These are phyloP conservation scores for Collybia sordida DNA, from an alignment of 768 basidiomycete species.

Conservation along the genomic window DNA sequence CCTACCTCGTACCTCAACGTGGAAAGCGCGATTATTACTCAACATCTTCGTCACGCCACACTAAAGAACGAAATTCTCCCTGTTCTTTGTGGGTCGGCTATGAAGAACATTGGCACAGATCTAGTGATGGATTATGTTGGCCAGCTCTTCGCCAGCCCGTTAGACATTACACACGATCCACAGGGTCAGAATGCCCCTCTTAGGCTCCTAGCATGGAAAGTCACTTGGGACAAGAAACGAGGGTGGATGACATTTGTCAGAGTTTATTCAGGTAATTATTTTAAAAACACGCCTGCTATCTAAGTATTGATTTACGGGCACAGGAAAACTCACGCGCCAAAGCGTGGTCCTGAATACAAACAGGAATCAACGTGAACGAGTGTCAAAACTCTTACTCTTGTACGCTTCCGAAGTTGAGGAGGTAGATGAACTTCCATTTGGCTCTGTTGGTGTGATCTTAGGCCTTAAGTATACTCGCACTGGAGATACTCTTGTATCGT, in stretches of 20 bases:
- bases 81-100: slow-evolving; percentile 80
- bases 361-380: slow-evolving; percentile 68
- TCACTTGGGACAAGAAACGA: slow-evolving; percentile 74
- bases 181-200: slow-evolving; percentile 49
- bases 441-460: slow-evolving; percentile 81
- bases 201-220: slow-evolving; percentile 83
- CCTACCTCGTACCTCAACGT: slow-evolving; percentile 69
- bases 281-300: not conserved
- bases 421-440: slow-evolving; percentile 77
- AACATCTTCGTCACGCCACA: slow-evolving; percentile 68
- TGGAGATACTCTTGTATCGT: slow-evolving; percentile 78
- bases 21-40: slow-evolving; percentile 49
- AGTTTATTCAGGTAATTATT: slow-evolving; percentile 72
- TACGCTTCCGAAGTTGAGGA: slow-evolving; percentile 78
- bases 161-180: slow-evolving; percentile 55
- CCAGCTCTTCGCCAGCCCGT: slow-evolving; percentile 74
- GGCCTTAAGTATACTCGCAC: slow-evolving; percentile 84
- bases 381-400: slow-evolving; percentile 72
- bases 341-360: slow-evolving; percentile 62
- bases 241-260: slow-evolving; percentile 96
- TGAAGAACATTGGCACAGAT: slow-evolving; percentile 80
- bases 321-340: slow-evolving; percentile 71
- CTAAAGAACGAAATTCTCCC: slow-evolving; percentile 68
- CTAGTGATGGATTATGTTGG: slow-evolving; percentile 81
- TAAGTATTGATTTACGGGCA: slow-evolving; percentile 2